Evolutionary conservation across 768 basidiomycete species (phyloP).

Genomic region (Lyophyllum shimeji): DNA sequence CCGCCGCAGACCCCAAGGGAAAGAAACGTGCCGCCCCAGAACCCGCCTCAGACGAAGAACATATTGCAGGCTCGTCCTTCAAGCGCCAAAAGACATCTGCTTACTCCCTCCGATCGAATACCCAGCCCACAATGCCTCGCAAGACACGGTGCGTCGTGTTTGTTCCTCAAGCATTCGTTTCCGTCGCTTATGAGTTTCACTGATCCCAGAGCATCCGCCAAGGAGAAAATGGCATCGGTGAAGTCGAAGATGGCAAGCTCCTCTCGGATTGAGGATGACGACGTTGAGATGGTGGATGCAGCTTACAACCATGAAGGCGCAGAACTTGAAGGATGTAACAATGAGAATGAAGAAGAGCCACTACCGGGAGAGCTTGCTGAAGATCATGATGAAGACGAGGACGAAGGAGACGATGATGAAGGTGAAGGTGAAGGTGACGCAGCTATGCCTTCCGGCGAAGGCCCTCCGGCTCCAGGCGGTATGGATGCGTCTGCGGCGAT

Average conservation of each 20-base stretch:
- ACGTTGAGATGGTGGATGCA: conserved; percentile 75
- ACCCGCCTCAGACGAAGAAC: conserved; percentile 66
- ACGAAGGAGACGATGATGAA: conserved; percentile 44
- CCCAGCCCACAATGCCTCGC: conserved; percentile 64
- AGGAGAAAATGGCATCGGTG: conserved; percentile 59
- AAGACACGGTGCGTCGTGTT: conserved; percentile 57
- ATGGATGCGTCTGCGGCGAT: conserved; percentile 72
- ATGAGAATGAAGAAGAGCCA: conserved; percentile 31
- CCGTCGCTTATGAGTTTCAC: conserved; percentile 13
- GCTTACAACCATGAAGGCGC: conserved; percentile 50
- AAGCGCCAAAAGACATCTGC: conserved; percentile 67
- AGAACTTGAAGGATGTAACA: conserved; percentile 46
- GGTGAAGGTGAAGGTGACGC: conserved; percentile 42
- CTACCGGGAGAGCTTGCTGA: conserved; percentile 44
- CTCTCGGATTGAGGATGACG: conserved; percentile 66
- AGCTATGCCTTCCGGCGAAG: conserved; percentile 34
- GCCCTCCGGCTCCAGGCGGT: conserved; percentile 47
- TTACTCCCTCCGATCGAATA: conserved; percentile 69
- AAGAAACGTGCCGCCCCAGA: conserved; percentile 91
- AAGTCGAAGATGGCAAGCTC: conserved; percentile 65
- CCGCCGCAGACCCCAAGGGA: conserved; percentile 73
- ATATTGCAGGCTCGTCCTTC: conserved; percentile 46
- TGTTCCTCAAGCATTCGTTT: conserved; percentile 7
- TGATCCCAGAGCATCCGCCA: conserved; percentile 40
- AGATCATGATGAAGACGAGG: conserved; percentile 48